Evolutionary conservation across 495 filamentous ascomycete genomes (phyloP).

Genomic region (Geoglossum glabrum): DNA sequence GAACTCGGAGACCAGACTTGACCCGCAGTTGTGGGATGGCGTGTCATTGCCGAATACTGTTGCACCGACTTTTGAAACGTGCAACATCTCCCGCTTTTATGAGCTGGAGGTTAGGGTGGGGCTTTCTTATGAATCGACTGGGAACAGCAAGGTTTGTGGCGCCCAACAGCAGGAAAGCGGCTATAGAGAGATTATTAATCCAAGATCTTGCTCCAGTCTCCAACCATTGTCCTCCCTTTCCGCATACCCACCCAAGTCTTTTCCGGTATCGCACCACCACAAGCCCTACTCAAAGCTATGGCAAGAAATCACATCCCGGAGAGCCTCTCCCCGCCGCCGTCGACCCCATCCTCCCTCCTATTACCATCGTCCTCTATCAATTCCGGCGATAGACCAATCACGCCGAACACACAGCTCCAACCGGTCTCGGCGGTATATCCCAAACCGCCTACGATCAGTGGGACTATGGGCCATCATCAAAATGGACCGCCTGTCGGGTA

Average conservation of each 20-base stretch:
- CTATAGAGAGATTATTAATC: background rate
- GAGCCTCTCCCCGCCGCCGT: background rate
- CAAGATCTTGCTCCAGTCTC: conserved; percentile 27
- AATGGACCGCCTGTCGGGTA: background rate
- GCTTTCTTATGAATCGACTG: conserved; percentile 34
- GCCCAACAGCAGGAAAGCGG: background rate
- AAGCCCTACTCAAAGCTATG: conserved; percentile 51
- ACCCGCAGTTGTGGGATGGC: conserved; percentile 45
- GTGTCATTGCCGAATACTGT: conserved; percentile 60
- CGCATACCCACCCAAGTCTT: conserved; percentile 61
- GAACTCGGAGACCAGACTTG: conserved; percentile 44
- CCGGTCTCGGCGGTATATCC: background rate
- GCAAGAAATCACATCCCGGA: conserved; percentile 11
- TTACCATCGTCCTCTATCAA: background rate
- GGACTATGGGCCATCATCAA: too few relatives aligned
- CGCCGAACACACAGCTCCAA: background rate
- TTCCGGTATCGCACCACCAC: conserved; percentile 77
- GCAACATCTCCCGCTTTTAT: conserved; percentile 67
- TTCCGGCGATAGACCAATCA: background rate
- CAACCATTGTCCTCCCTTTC: conserved; percentile 54
- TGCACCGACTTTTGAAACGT: conserved; percentile 69
- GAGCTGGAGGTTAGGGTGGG: conserved; percentile 67
- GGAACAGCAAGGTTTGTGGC: conserved; percentile 30
- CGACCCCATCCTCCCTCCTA: background rate
- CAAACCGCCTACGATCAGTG: background rate